Percentiles rank a stretch among this genome's conserved stretches.
Conservation (phyloP, 2,329 filamentous ascomycete genomes). For the Venturia asperata region DNA sequence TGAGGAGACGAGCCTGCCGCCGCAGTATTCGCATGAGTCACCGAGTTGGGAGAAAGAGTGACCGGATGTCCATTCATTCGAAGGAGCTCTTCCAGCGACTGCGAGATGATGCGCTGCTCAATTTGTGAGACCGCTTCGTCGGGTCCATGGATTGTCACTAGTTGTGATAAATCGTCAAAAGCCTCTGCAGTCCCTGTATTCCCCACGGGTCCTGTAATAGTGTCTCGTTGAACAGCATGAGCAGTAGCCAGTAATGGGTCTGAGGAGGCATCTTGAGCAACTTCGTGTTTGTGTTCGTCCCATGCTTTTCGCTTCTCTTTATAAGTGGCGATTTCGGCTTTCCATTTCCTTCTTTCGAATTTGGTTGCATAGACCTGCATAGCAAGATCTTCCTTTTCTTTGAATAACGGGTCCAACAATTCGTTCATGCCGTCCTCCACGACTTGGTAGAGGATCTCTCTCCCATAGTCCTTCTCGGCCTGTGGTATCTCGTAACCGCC, state of each 20-base stretch:
- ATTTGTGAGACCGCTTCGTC: conserved; percentile 10
- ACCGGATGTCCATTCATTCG: conserved; percentile 2
- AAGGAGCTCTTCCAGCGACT: conserved; percentile 12
- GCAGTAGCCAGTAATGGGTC: conserved; percentile 7
- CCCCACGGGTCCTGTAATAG: background rate
- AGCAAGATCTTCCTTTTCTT: conserved; percentile 59
- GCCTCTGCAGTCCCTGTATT: background rate
- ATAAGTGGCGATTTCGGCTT: conserved; percentile 34
- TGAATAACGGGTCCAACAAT: conserved; percentile 79
- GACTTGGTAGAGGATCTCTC: conserved; percentile 84
- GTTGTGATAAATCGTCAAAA: background rate
- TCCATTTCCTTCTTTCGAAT: conserved; percentile 50
- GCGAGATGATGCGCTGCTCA: conserved; percentile 3
- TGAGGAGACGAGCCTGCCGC: background rate
- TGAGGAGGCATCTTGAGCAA: background rate
- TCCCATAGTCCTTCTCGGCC: conserved; percentile 74
- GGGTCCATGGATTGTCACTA: conserved; percentile 1
- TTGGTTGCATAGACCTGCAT: conserved; percentile 43
- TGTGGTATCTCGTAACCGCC: conserved; percentile 72
- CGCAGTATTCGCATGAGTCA: background rate
- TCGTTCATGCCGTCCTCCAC: conserved; percentile 92
- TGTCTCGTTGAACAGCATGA: conserved; percentile 3
- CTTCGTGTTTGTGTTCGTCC: background rate
- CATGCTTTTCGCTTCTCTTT: background rate
- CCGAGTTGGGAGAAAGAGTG: background rate